Evolutionary conservation across 345 rosid genomes (phyloP).

Genomic region (Atalantia buxifolia): DNA sequence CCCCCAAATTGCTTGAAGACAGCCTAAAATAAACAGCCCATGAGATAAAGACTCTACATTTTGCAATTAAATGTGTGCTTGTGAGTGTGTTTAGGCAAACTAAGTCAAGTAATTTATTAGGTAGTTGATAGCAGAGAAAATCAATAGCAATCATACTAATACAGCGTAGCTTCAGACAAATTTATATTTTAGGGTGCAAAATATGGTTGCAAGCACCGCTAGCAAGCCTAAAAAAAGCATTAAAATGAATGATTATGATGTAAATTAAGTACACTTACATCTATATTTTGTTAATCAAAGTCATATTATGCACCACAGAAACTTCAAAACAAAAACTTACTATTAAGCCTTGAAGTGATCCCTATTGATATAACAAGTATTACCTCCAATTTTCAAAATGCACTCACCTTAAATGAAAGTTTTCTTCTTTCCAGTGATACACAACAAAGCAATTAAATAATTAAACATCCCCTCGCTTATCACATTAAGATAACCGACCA

Average conservation of each 20-base stretch:
- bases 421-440: not conserved
- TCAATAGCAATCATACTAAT: slow-evolving; percentile 3
- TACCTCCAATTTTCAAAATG: not conserved
- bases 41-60: not conserved
- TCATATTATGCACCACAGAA: not conserved
- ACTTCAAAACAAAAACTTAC: not conserved
- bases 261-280: not conserved
- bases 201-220: not conserved
- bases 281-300: not conserved
- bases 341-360: not conserved
- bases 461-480: not conserved
- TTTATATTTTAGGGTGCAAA: not conserved
- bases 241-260: no score
- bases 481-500: not conserved
- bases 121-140: not conserved
- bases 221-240: not conserved
- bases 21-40: slow-evolving; percentile 48
- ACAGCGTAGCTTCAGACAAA: not conserved
- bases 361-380: not conserved
- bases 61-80: not conserved
- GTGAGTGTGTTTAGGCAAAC: not conserved
- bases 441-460: not conserved
- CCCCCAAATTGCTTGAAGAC: slow-evolving; percentile 90
- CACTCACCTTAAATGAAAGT: not conserved
- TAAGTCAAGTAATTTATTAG: slow-evolving; percentile 7